Percentiles rank a stretch among this genome's conserved stretches.
Conservation (phyloP, 2,329 filamentous ascomycete species). For the Thielaviopsis punctulata region DNA sequence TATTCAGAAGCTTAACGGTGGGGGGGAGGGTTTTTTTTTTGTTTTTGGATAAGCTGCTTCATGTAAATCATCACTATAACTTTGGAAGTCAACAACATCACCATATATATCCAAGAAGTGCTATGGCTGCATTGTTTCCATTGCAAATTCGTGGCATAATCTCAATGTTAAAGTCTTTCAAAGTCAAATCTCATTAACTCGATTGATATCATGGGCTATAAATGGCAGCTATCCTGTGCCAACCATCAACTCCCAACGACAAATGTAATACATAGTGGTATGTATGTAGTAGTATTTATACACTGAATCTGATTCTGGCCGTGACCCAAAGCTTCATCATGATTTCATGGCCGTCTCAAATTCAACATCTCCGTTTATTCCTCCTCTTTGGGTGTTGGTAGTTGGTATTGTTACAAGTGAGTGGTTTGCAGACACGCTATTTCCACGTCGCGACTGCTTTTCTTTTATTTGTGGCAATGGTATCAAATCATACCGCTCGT, state of each 20-base stretch:
- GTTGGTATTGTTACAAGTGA: constrained; percentile 4
- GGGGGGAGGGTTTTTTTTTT: too few species aligned
- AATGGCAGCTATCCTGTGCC: neutral
- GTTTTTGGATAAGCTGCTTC: too few species aligned
- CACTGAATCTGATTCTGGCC: neutral
- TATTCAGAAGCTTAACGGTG: too few species aligned
- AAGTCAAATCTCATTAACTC: neutral
- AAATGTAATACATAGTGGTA: too few species aligned
- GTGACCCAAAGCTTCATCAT: neutral
- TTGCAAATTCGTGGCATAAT: too few species aligned
- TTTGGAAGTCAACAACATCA: neutral
- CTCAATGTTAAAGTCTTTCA: neutral
- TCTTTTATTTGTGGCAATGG: neutral
- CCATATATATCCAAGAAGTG: too few species aligned
- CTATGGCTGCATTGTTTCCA: too few species aligned
- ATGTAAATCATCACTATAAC: neutral
- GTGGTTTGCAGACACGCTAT: neutral
- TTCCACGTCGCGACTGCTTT: neutral
- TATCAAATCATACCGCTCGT: neutral
- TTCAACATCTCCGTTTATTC: neutral
- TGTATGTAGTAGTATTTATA: neutral
- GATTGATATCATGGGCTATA: neutral
- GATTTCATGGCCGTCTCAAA: neutral
- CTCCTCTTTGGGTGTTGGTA: neutral
- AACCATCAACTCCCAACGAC: neutral